Evolutionary conservation across 2,329 filamentous ascomycete species (phyloP), one percentile per base, ranked within the genome.

Genomic region (Colletotrichum sp.): DNA sequence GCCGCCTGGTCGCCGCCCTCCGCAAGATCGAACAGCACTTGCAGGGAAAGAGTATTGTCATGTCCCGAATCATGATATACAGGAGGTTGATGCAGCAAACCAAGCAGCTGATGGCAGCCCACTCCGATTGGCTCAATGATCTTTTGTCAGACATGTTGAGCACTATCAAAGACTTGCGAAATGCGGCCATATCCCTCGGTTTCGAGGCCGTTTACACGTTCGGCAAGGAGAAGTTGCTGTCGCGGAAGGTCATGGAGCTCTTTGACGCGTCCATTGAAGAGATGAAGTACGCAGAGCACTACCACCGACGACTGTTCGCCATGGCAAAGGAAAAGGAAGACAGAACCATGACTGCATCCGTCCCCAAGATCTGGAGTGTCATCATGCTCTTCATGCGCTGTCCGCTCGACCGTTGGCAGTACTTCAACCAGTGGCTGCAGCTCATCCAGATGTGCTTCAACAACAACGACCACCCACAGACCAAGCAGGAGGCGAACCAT

Each of bases 311-410:
- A 36, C 87, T 98, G 69, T 90, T 90, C 71, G 87, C 88, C 13
- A 95, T 97, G 92, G 88, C 93, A 30, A 90, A 92, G 77, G 88
- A 90, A 65, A 92, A 89, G 77, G 90, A 92, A 77, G 88, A 90
- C 66, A 92, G 88, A 77, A 90, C 84, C 61, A 76, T 78, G 10
- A 73, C 77, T 28, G 83, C 88, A 0, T 88, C 91, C 52, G 96
- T 98, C 1, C 96, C 97, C 8, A 94, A 96, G 78, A 95, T 98
- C 26, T 98, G 96, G 96, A 94, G 94, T 74, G 91, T 95, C 43
- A 88, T 98, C 4, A 91, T 96, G 8, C 89, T 98, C 3, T 92
- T 98, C 71, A 87, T 98, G 64, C 92, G 94, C 85, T 92, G 85
- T 84, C 92, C 83, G 78, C 88, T 87, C 80, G 92, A 87, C 78